Percentiles rank a stretch among this genome's conserved stretches.
Evolutionary conservation across 129 eudicot species (phyloP).

Genomic region (Lonicera japonica): DNA sequence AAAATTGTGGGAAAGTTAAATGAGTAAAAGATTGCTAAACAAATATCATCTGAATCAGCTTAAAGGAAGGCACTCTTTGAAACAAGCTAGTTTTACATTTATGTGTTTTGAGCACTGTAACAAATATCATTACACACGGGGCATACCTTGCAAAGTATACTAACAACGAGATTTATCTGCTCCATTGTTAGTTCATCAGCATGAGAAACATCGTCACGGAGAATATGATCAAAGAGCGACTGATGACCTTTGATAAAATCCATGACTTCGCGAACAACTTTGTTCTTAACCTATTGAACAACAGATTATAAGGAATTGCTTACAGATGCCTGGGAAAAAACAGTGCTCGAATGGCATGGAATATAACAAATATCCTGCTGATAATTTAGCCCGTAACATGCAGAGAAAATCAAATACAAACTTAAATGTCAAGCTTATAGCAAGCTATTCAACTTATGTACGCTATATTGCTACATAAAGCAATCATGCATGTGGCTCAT

Average conservation of each 20-base stretch:
- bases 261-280: conserved; percentile 85
- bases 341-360: background rate
- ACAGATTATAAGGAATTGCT: background rate
- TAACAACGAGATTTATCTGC: conserved; percentile 82
- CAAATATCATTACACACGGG: background rate
- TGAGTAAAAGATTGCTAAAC: background rate
- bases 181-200: conserved; percentile 83
- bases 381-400: too few relatives aligned
- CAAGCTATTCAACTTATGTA: too few relatives aligned
- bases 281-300: conserved; percentile 74
- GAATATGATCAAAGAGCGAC: conserved; percentile 66
- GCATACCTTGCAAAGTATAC: conserved; percentile 84
- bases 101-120: background rate
- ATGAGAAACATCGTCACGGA: conserved; percentile 64
- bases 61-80: background rate
- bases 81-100: background rate
- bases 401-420: too few relatives aligned
- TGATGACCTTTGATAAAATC: conserved; percentile 85
- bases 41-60: background rate
- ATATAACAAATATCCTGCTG: background rate
- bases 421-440: too few relatives aligned
- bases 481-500: too few relatives aligned
- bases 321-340: background rate
- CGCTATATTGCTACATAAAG: too few relatives aligned
- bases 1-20: background rate